Base-by-base conservation (phyloP, 1,284 basidiomycete species). In the Rhodotorula sp. region DNA sequence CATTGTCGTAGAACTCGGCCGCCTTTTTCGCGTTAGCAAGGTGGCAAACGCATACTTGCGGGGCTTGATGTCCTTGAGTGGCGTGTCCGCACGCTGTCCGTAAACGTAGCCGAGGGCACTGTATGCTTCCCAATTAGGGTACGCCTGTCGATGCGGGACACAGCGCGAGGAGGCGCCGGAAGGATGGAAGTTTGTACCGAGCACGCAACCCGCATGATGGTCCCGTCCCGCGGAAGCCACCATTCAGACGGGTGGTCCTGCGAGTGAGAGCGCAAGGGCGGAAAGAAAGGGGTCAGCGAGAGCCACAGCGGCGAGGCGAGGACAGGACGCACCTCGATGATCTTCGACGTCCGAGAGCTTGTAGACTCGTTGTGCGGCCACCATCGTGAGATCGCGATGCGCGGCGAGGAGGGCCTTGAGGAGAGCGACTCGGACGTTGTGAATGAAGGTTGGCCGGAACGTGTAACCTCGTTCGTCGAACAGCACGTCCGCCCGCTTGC, bases 1-100 rank as follows among this genome's bases (percentile, higher is more conserved):
- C 62, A 10, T 26, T 26, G 30, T 63, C 62, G 52, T 55, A 63
- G 62, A 56, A 63, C 30, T 44, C 24, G 15, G 51, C 52, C 16
- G 44, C 28, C 26, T 30, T 47, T 13, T 40, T n/a, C 18, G 62
- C 62, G 7, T 16, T 40, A 2, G 6, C 62, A 20, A 46, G 31
- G 31, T 63, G 34, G 30, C 51, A 26, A 46, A 28, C 22, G 51
- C 28, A 26, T 28, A 20, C 9, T 59, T n/a, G 47, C 58, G 47
- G 20, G 24, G 30, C 8, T 20, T 22, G 26, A 59, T 8, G 10
- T 37, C 48, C 7, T 31, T 11, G 2, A 59, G 31, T 24, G 62
- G 40, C 16, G 34, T 11, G 9, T 10, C 15, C 16, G 28, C 46
- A 13, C 44, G 62, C 11, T 15, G 11, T 5, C 31, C 40, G 51